phyloP scores from a whole-genome alignment of 768 basidiomycete species.

The Phallus indusiatus region DNA sequence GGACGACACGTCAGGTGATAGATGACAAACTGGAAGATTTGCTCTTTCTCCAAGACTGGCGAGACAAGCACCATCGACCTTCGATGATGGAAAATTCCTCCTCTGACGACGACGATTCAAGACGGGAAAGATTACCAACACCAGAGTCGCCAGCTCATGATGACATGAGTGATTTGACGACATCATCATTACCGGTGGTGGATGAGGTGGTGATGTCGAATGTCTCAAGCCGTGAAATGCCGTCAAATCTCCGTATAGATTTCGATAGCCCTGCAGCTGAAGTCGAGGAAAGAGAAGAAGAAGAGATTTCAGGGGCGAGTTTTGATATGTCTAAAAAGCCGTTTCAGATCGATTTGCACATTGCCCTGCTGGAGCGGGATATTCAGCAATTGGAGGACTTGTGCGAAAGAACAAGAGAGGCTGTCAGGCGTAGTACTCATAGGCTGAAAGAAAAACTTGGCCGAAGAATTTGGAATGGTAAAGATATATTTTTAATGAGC shows the following conservation, averaged over 20 bases:
- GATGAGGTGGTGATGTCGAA: too few relatives aligned
- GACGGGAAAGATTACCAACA: too few relatives aligned
- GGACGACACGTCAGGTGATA: not conserved
- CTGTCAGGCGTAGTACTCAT: constrained; percentile 42
- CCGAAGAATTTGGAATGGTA: constrained; percentile 59
- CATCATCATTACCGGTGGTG: too few relatives aligned
- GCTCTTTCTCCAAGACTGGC: not conserved
- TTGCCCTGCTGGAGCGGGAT: constrained; percentile 47
- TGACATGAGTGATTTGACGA: too few relatives aligned
- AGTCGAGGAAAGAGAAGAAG: constrained; percentile 7
- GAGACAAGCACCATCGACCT: not conserved
- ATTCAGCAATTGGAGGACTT: constrained; percentile 40
- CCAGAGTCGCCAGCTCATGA: too few relatives aligned
- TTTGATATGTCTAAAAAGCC: constrained; percentile 20
- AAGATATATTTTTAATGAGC: constrained; percentile 44
- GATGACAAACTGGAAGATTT: not conserved
- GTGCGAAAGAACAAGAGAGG: constrained; percentile 28
- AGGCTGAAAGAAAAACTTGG: constrained; percentile 70
- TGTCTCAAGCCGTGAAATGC: not conserved
- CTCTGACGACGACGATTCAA: not conserved
- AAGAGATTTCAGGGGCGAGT: not conserved
- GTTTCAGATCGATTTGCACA: constrained; percentile 47
- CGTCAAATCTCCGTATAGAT: constrained; percentile 21
- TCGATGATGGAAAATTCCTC: not conserved
- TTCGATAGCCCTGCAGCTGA: constrained; percentile 22